phyloP scores from a whole-genome alignment of 2,329 filamentous ascomycete genomes.

The Pseudonectria buxi region DNA sequence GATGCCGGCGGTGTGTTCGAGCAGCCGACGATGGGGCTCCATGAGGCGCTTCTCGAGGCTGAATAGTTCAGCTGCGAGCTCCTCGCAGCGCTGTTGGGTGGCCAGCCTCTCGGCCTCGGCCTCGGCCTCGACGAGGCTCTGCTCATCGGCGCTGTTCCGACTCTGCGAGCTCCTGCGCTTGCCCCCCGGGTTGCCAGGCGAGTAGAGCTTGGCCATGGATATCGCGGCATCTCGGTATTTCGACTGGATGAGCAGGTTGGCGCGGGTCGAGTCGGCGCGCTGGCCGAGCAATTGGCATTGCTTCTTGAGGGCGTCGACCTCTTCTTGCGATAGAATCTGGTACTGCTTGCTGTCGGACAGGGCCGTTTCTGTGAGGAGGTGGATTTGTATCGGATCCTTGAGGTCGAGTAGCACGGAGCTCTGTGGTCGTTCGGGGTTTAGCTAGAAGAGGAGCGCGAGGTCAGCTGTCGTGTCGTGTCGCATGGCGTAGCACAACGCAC shows the following conservation, averaged over 20 bases:
- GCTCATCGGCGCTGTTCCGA: slow-evolving; percentile 43
- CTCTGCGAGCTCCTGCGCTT: slow-evolving; percentile 44
- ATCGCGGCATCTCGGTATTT: slow-evolving; percentile 92
- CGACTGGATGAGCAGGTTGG: slow-evolving; percentile 80
- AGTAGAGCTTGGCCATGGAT: slow-evolving; percentile 77
- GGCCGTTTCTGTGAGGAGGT: slow-evolving; percentile 88
- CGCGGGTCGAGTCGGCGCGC: slow-evolving; percentile 73
- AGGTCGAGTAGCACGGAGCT: slow-evolving; percentile 54
- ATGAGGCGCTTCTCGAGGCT: slow-evolving; percentile 70
- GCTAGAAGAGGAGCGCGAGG: slow-evolving; percentile 34
- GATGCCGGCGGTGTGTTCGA: slow-evolving; percentile 89
- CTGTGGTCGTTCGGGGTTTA: slow-evolving; percentile 44
- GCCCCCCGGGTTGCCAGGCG: slow-evolving; percentile 42
- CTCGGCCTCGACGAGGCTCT: slow-evolving; percentile 48
- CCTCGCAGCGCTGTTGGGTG: slow-evolving; percentile 77
- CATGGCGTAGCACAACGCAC: no score
- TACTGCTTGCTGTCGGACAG: slow-evolving; percentile 81
- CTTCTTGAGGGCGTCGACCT: slow-evolving; percentile 87
- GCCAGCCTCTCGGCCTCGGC: slow-evolving; percentile 69
- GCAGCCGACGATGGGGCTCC: slow-evolving; percentile 65
- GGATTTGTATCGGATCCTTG: slow-evolving; percentile 73
- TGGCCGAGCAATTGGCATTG: slow-evolving; percentile 65
- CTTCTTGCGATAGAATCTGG: slow-evolving; percentile 81
- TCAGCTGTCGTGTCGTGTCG: not conserved
- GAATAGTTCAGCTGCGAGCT: slow-evolving; percentile 74